Evolutionary conservation across 371 early-diverging fungal species (phyloP), one percentile per base, ranked within the genome.

Genomic region (Zychaea mexicana): DNA sequence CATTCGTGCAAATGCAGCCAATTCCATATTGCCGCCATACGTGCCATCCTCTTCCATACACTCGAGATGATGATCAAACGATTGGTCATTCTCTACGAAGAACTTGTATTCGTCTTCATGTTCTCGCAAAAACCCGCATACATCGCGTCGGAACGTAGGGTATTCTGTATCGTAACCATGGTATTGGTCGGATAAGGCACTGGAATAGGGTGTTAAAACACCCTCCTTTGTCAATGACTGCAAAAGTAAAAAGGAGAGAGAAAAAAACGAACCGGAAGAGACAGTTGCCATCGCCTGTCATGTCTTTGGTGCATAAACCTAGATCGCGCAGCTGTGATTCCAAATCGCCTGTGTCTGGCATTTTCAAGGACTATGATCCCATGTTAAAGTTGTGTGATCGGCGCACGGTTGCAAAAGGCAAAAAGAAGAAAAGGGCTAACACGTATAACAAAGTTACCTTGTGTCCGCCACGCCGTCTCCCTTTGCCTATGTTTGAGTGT

Each of bases 221-320:
- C n/a, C n/a, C n/a, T n/a, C n/a, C n/a, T n/a, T n/a, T n/a, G n/a
- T n/a, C n/a, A n/a, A n/a, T n/a, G n/a, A n/a, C n/a, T n/a, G n/a
- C n/a, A n/a, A n/a, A n/a, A n/a, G 30, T 39, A 30, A 9, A 32
- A 42, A n/a, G 57, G 28, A 31, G 39, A 49, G 57, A 47, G 61
- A 19, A 57, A 2, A 7, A 17, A 28, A 22, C 49, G 4, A 77
- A 82, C 85, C 91, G 79, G 69, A 92, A 93, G 46, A 92, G 71
- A 70, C 96, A 95, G 77, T 95, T 94, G 57, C 94, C 94, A 67
- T 95, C 94, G 32, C 94, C 93, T 24, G 78, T 68, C 49, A 93
- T 89, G 62, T 90, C 90, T 62, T 89, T 91, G 54, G 85, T 86
- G 54, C 85, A 84, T 21, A 90, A 71, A 21, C 81, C 78, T 10